Percentiles rank a stretch among this genome's conserved stretches.
Evolutionary conservation across 1,139 yeast genomes (phyloP).

Genomic region (Entelexis sorbosivorans): DNA sequence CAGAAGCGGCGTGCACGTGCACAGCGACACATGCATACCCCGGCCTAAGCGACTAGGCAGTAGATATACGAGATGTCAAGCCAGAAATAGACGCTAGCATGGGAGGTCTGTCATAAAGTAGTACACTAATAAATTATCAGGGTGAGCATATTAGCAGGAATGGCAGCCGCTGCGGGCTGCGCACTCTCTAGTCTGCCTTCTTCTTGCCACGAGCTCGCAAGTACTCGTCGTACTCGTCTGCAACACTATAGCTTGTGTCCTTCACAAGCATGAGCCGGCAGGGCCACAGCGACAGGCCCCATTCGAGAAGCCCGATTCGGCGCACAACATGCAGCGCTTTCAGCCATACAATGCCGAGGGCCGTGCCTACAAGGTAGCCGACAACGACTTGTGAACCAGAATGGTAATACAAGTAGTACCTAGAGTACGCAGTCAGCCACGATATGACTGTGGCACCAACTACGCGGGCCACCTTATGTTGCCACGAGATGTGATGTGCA

Average conservation of each 20-base stretch:
- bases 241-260: slow-evolving; percentile 32
- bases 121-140: too few species aligned
- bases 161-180: too few species aligned
- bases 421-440: slow-evolving; percentile 51
- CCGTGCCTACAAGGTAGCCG: slow-evolving; percentile 55
- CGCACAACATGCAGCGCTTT: slow-evolving; percentile 38
- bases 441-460: slow-evolving; percentile 28
- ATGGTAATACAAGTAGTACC: slow-evolving; percentile 75
- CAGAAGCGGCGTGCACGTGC: too few species aligned
- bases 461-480: slow-evolving; percentile 33
- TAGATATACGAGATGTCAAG: neutral
- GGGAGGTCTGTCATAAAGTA: neutral
- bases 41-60: neutral
- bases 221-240: slow-evolving; percentile 26
- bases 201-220: neutral
- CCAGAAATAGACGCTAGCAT: neutral
- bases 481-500: slow-evolving; percentile 9
- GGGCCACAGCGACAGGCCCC: slow-evolving; percentile 29
- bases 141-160: too few species aligned
- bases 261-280: slow-evolving; percentile 31
- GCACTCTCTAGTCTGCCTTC: neutral
- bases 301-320: slow-evolving; percentile 30
- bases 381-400: slow-evolving; percentile 58
- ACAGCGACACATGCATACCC: neutral
- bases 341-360: slow-evolving; percentile 51